Base-by-base conservation (phyloP, 176 grass and related monocot genomes). In the Typha latifolia region DNA sequence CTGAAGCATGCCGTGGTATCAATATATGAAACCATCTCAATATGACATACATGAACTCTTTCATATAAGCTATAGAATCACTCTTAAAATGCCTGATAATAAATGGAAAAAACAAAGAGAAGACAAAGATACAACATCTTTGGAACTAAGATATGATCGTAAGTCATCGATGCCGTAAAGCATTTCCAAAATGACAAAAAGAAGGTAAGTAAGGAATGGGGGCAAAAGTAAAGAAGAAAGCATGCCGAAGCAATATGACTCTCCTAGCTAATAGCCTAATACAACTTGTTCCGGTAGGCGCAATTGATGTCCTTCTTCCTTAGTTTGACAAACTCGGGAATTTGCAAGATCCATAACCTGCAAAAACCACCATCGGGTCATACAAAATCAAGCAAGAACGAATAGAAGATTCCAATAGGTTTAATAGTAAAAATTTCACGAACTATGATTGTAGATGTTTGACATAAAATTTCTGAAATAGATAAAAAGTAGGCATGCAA, bases 311-410 rank as follows among this genome's bases (percentile, higher is more conserved):
- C 20, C 53, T 59, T 22, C 53, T 14, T 59, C 18, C 52, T 72
- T 27, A 62, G 27, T 47, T 72, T 14, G 53, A 12, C 16, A 51
- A 72, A 16, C 71, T 64, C 18, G 48, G 61, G 15, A 51, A 74
- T 64, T 74, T 51, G 71, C 71, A 74, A 32, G 47, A 74, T 51
- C 71, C 71, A 22, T 51, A 63, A 64, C 71, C 71, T 74, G 71
- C 23, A 49, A 10, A 63, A 23, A 31, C 53, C n/a, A 59, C 14
- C 53, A 59, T 14, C 53, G 2, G 2, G 20, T 43, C 37, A 43
- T 43, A 43, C 37, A 43, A 43, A 43, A 43, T 43, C 8, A 43
- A 43, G 9, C 37, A 10, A 43, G 37, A 9, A 9, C 37, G 6
- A 43, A 43, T 0, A 43, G 37, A 43, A 43, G 37, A 43, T 43